Percentiles rank a stretch among this genome's conserved stretches.
phyloP scores from a whole-genome alignment of 495 filamentous ascomycete genomes.

The Bacidia gigantensis region DNA sequence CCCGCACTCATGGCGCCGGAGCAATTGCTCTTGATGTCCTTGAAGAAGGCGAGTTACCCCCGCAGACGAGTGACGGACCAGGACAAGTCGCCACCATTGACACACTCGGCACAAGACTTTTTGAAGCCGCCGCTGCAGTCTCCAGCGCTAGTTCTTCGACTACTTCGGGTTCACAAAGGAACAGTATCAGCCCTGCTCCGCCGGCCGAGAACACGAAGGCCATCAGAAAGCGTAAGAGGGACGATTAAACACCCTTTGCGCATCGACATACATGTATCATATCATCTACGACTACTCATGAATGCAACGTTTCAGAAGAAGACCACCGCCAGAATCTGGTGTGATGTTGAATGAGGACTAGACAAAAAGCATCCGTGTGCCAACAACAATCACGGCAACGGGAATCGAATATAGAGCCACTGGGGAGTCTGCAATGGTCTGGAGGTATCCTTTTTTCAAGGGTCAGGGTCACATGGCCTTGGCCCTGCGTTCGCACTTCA shows the following conservation, averaged over 20 bases:
- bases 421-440: neutral
- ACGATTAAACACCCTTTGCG: constrained; percentile 33
- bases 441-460: neutral
- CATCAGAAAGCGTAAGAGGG: constrained; percentile 70
- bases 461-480: neutral
- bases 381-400: neutral
- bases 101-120: constrained; percentile 56
- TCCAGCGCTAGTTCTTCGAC: constrained; percentile 40
- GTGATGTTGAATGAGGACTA: constrained; percentile 2
- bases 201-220: constrained; percentile 34
- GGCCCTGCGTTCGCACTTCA: neutral
- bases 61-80: constrained; percentile 26
- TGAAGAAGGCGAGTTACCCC: constrained; percentile 45
- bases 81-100: constrained; percentile 44
- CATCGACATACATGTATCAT: constrained; percentile 13
- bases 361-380: neutral
- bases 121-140: constrained; percentile 57
- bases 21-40: constrained; percentile 82
- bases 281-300: constrained; percentile 17
- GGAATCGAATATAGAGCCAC: neutral
- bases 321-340: neutral
- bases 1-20: constrained; percentile 81
- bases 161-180: constrained; percentile 35
- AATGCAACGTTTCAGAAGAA: constrained; percentile 11
- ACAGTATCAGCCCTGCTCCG: constrained; percentile 31